phyloP scores from a whole-genome alignment of 1,284 basidiomycete species.

The Ustilago trichophora region DNA sequence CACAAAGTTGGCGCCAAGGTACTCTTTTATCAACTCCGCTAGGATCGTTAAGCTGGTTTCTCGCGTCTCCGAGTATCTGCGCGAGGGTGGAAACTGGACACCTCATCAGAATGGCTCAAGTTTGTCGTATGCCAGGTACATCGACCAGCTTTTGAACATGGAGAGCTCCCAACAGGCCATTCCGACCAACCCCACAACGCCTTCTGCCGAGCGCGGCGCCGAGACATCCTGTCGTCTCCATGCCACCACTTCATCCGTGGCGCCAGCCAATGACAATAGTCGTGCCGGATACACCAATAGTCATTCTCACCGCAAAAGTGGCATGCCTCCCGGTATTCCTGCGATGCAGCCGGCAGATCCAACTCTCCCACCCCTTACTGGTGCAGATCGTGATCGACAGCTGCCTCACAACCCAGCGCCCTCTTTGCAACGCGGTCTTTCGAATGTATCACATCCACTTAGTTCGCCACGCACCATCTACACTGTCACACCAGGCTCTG shows the following conservation, averaged over 20 bases:
- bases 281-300: constrained; percentile 1
- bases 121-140: constrained; percentile 33
- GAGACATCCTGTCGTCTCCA: background rate
- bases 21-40: constrained; percentile 30
- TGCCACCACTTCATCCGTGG: background rate
- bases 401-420: constrained; percentile 5
- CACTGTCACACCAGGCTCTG: constrained; percentile 14
- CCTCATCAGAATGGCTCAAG: constrained; percentile 39
- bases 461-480: constrained; percentile 34
- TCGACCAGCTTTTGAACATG: constrained; percentile 32
- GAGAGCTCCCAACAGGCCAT: constrained; percentile 6
- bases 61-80: constrained; percentile 28
- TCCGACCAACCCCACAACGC: background rate
- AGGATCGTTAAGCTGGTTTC: constrained; percentile 25
- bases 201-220: background rate
- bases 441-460: constrained; percentile 10
- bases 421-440: constrained; percentile 15
- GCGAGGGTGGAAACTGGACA: constrained; percentile 30
- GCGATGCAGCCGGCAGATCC: background rate
- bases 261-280: background rate
- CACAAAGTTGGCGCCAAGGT: constrained; percentile 27
- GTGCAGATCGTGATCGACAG: constrained; percentile 5
- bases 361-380: background rate
- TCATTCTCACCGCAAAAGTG: constrained; percentile 1
- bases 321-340: background rate